A percentile compares a stretch with the other conserved stretches of the same genome.
Evolutionary conservation across 768 basidiomycete genomes (phyloP).

Genomic region (Pulveroboletus sp.): DNA sequence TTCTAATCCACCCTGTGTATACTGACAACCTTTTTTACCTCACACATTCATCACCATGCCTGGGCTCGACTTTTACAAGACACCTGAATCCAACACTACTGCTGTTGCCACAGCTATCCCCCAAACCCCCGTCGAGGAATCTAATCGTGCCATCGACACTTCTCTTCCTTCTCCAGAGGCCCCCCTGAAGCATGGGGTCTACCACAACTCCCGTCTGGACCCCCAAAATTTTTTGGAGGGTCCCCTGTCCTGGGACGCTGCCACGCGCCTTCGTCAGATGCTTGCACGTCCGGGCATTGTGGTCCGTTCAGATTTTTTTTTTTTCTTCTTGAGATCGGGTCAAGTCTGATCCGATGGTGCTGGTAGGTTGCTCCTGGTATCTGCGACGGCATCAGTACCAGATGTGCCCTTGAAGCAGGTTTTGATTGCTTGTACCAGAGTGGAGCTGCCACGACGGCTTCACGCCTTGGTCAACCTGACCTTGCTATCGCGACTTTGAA

Average conservation of each 20-base stretch:
- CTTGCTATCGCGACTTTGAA: slow-evolving; percentile 74
- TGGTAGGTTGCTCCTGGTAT: slow-evolving; percentile 69
- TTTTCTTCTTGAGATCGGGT: background rate
- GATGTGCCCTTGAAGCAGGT: slow-evolving; percentile 75
- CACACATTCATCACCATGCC: slow-evolving; percentile 25
- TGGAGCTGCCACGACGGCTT: slow-evolving; percentile 77
- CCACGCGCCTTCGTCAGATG: slow-evolving; percentile 69
- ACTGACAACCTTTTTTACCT: slow-evolving; percentile 6
- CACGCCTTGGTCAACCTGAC: slow-evolving; percentile 73
- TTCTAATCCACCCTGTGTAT: slow-evolving; percentile 23
- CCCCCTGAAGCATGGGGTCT: slow-evolving; percentile 29
- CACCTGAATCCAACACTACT: slow-evolving; percentile 2
- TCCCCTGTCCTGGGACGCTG: slow-evolving; percentile 61
- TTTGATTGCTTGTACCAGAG: slow-evolving; percentile 77
- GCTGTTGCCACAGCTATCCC: background rate
- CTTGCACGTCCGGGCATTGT: slow-evolving; percentile 70
- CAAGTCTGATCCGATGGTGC: background rate
- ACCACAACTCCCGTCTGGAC: slow-evolving; percentile 66
- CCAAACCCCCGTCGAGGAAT: slow-evolving; percentile 3
- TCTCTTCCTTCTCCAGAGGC: slow-evolving; percentile 8
- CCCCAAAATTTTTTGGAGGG: slow-evolving; percentile 66
- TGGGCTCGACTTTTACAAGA: slow-evolving; percentile 32
- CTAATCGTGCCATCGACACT: background rate
- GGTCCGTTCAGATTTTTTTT: slow-evolving; percentile 37
- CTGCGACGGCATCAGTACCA: slow-evolving; percentile 75